A percentile compares a stretch with the other conserved stretches of the same genome.
phyloP scores from a whole-genome alignment of 2,329 filamentous ascomycete species.

The Fusarium bactridioides region DNA sequence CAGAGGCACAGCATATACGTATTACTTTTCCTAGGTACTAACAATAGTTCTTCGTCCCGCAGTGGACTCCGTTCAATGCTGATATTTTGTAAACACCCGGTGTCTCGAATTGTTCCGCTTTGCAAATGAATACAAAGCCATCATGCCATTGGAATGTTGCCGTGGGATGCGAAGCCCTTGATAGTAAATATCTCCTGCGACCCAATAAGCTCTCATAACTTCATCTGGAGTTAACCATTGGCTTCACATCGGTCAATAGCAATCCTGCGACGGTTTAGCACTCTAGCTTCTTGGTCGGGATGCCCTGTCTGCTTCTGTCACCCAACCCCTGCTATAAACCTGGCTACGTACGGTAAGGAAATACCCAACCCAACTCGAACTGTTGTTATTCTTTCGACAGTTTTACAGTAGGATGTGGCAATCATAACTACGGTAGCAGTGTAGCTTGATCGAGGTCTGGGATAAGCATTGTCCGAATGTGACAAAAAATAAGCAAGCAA shows the following conservation, averaged over 20 bases:
- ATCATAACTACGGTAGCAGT: slow-evolving; percentile 18
- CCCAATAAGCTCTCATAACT: slow-evolving; percentile 38
- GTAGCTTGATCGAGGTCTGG: slow-evolving; percentile 9
- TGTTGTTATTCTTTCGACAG: slow-evolving; percentile 1
- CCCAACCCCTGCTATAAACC: slow-evolving; percentile 11
- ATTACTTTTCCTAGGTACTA: background rate
- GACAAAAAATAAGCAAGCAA: slow-evolving; percentile 24
- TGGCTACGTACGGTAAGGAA: background rate
- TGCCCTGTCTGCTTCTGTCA: slow-evolving; percentile 16
- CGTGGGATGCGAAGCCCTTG: slow-evolving; percentile 8
- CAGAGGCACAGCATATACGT: background rate
- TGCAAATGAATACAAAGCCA: background rate
- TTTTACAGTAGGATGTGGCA: background rate
- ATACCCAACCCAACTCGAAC: slow-evolving; percentile 8
- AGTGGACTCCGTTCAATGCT: background rate
- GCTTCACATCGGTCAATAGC: slow-evolving; percentile 41
- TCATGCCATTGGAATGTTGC: background rate
- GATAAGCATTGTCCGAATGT: slow-evolving; percentile 4
- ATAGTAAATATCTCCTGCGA: slow-evolving; percentile 36
- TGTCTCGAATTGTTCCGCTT: slow-evolving; percentile 7
- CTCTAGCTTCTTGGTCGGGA: slow-evolving; percentile 14
- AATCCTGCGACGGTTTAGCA: slow-evolving; percentile 38
- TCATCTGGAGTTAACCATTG: slow-evolving; percentile 37
- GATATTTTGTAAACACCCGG: background rate
- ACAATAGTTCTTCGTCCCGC: background rate